Evolutionary conservation across 2,329 filamentous ascomycete genomes (phyloP), one percentile per base, ranked within the genome.

Genomic region (Pseudonectria foliicola): DNA sequence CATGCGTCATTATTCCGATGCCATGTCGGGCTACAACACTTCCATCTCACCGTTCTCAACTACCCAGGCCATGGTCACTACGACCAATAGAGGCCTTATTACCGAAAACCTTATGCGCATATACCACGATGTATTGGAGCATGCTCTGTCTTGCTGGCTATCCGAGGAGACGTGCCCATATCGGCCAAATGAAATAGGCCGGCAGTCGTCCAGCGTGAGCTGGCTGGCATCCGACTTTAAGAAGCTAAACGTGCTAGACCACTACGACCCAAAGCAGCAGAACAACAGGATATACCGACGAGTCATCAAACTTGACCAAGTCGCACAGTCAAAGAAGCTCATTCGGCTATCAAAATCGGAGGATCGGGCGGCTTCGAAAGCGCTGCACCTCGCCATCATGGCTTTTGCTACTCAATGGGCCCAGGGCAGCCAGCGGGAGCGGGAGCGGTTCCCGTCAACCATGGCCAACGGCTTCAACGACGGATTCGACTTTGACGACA

Each of bases 91-190:
- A 38, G 41, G 39, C 18, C 31, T 53, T n/a, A 53, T 53, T 7
- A 48, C 50, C 18, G 50, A 53, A 13, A 53, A 52, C 14, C 25
- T 52, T 5, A 52, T 52, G 49, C 41, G 49, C 29, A 66, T 74
- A 24, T 75, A 74, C 46, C 70, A 73, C 43, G 69, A 74, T 41
- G 71, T 68, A 21, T 59, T 73, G 42, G 70, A 74, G 42, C 66
- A 71, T 44, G 68, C 65, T 10, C 51, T 74, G 6, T 67, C 68
- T 2, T 74, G 71, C 46, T 75, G 71, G 71, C 44, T 73, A 13
- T 71, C 68, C 0, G 70, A 73, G 40, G 59, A 63, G 30, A 73
- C 68, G 3, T 75, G 71, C 35, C 71, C 71, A 1, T 73, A 73
- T 14, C 23, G 28, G 6, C 26, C 51, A 3, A 42, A 40, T 21